Evolutionary conservation across 148 eudicot species (phyloP).

Genomic region (Camellia granthamiana): DNA sequence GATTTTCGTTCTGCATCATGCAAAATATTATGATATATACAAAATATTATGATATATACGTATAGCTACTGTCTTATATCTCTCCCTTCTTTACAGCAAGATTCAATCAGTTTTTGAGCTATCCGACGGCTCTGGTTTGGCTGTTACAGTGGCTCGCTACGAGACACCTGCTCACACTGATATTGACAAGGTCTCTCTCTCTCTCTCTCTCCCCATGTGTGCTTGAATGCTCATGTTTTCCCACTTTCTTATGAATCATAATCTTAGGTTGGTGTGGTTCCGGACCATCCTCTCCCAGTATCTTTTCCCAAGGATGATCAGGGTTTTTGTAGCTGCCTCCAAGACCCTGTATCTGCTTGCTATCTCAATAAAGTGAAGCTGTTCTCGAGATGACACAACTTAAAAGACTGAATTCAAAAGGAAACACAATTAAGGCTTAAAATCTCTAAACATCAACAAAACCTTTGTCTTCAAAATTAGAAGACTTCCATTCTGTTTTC

Average conservation of each 20-base stretch:
- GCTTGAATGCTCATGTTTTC: not conserved
- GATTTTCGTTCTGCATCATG: not conserved
- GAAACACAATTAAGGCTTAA: not conserved
- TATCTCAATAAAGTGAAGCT: constrained; percentile 51
- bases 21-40: not conserved
- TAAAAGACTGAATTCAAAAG: not conserved
- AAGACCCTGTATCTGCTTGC: constrained; percentile 74
- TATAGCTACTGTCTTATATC: not conserved
- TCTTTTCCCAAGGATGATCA: constrained; percentile 81
- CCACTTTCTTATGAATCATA: not conserved
- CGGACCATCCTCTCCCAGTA: constrained; percentile 86
- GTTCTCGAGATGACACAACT: constrained; percentile 50
- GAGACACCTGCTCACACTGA: constrained; percentile 97
- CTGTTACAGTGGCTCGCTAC: constrained; percentile 97
- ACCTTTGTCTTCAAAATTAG: too few relatives aligned
- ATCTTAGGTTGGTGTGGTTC: constrained; percentile 79
- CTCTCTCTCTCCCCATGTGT: not conserved
- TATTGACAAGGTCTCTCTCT: constrained; percentile 67
- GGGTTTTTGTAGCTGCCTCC: constrained; percentile 76
- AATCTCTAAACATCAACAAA: too few relatives aligned
- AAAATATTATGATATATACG: not conserved
- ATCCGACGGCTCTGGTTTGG: constrained; percentile 98
- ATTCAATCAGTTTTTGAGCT: constrained; percentile 97
- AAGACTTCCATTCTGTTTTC: too few relatives aligned
- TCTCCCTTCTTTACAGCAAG: constrained; percentile 44